These are phyloP conservation scores for Schizopora paradoxa DNA, from an alignment of 1,284 basidiomycete species.

Conservation along the genomic window DNA sequence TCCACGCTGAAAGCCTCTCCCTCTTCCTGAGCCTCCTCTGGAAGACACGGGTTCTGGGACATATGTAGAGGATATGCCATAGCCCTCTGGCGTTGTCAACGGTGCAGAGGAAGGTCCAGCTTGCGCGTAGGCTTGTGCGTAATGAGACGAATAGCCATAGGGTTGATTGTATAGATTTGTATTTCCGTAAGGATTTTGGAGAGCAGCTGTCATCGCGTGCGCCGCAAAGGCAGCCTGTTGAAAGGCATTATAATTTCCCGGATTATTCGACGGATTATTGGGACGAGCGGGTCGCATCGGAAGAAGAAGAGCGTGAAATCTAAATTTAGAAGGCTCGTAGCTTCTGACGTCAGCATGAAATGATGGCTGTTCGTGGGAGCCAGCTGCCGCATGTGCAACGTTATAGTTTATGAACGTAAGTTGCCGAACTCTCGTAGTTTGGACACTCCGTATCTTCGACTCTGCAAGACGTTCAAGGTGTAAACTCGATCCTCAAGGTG, in stretches of 20 bases:
- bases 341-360: too few species aligned
- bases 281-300: too few species aligned
- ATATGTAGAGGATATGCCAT: conserved; percentile 18
- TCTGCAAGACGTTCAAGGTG: too few species aligned
- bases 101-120: conserved; percentile 2
- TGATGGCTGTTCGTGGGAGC: too few species aligned
- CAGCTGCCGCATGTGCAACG: too few species aligned
- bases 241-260: background rate
- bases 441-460: too few species aligned
- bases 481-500: too few species aligned
- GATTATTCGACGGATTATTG: too few species aligned
- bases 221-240: conserved; percentile 11
- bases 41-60: conserved; percentile 8
- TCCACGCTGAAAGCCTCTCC: background rate
- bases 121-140: conserved; percentile 18
- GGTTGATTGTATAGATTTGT: background rate
- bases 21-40: background rate
- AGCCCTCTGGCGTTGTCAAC: conserved; percentile 14
- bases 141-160: conserved; percentile 15
- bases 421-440: too few species aligned
- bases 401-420: too few species aligned
- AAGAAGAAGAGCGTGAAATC: too few species aligned
- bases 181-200: conserved; percentile 9
- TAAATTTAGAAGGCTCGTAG: too few species aligned
- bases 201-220: conserved; percentile 7